Evolutionary conservation across 441 rosid species (phyloP), one percentile per base, ranked within the genome.

Genomic region (Aquilaria agallochum): DNA sequence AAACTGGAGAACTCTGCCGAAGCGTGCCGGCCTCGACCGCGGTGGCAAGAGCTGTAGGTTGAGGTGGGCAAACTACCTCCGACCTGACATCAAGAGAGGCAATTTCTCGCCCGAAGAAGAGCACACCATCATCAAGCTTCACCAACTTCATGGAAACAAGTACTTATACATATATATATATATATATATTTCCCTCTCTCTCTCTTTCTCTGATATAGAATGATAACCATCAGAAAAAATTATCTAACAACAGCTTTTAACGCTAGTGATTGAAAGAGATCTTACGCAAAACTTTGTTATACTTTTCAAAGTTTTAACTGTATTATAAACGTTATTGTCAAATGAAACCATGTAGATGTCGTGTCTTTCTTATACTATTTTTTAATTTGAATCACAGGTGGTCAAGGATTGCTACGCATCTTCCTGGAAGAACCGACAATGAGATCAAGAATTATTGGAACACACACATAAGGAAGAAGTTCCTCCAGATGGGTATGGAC

Each of bases 341-440:
- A 20, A 20, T 20, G 27, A 20, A 20, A 20, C 27, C 27, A 20
- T 20, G 27, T 20, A 20, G 27, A 20, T 20, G 27, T 20, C 27
- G 27, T 20, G 27, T 20, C 27, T 1, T 20, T 20, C 27, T 20
- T 20, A 20, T 20, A 20, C 27, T 44, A n/a, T 9, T 60, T 4
- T 54, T 49, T 55, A 55, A 70, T n/a, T 11, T 31, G 40, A 49
- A 32, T 66, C 44, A 62, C 60, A 85, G 91, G 83, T 83, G 91
- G 91, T 85, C 91, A 27, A 78, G 71, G 46, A 85, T 85, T 66
- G 91, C 91, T 13, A 34, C 73, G 55, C 81, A 81, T 77, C 84
- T 85, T 71, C 91, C 88, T 0, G 88, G 91, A 27, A 63, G 91
- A 57, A 85, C 91, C 6, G 91, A 83, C 59, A 85, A 85, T n/a